Percentiles rank a stretch among this genome's conserved stretches.
Evolutionary conservation across 2,329 filamentous ascomycete species (phyloP).

Genomic region (Didymella lethalis): DNA sequence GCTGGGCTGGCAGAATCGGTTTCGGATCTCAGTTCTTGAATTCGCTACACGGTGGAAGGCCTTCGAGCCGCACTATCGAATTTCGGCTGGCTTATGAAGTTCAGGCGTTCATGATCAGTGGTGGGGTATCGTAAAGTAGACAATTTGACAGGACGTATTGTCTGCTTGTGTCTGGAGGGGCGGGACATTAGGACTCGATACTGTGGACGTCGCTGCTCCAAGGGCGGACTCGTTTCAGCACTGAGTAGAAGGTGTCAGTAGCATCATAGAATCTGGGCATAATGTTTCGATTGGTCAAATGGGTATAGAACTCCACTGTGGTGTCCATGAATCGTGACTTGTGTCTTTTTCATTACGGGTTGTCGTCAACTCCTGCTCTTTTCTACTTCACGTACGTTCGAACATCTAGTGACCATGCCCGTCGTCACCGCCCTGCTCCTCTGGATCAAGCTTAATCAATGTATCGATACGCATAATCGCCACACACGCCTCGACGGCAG

Average conservation of each 20-base stretch:
- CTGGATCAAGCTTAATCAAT: slow-evolving; percentile 95
- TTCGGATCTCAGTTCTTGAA: too few species aligned
- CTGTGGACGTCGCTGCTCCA: background rate
- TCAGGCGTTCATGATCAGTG: too few species aligned
- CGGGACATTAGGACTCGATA: background rate
- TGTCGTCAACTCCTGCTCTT: slow-evolving; percentile 19
- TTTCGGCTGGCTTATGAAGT: too few species aligned
- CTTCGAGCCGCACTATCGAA: too few species aligned
- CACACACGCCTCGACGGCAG: slow-evolving; percentile 96
- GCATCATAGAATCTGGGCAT: background rate
- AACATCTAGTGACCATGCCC: slow-evolving; percentile 77
- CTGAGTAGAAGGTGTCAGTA: background rate
- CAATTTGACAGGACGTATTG: background rate
- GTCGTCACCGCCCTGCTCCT: slow-evolving; percentile 78
- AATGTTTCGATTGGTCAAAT: slow-evolving; percentile 8
- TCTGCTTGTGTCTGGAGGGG: background rate
- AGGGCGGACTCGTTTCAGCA: background rate
- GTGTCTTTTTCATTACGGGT: slow-evolving; percentile 23
- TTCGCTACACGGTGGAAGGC: too few species aligned
- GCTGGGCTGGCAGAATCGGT: too few species aligned
- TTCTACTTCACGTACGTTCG: slow-evolving; percentile 11
- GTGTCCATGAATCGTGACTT: slow-evolving; percentile 22
- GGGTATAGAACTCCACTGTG: slow-evolving; percentile 22
- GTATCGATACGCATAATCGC: slow-evolving; percentile 99
- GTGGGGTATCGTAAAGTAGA: too few species aligned